Base-by-base conservation (phyloP, 2,329 filamentous ascomycete species). In the Claviceps humidiphila region DNA sequence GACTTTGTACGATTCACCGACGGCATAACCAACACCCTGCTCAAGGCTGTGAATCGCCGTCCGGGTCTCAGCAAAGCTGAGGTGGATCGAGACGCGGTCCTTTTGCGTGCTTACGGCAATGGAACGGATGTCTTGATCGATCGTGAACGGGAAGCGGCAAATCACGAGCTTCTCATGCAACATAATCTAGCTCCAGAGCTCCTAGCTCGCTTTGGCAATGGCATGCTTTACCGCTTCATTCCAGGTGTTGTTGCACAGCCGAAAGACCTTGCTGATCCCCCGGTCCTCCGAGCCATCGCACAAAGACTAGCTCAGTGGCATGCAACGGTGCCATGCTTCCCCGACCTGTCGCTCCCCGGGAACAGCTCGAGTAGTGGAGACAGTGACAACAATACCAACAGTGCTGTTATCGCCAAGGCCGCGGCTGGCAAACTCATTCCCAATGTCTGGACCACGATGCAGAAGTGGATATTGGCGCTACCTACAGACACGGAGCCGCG, bases 121-220 rank as follows among this genome's bases (percentile, higher is more conserved):
- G 89, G 90, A 57, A 97, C 93, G 59, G 89, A 95, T 64, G 78
- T 97, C 51, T 78, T 98, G 60, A 98, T 98, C 70, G 93, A 98
- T 72, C 86, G 93, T 59, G 87, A 95, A 72, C 84, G 91, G 76
- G 83, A 80, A 75, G 78, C 76, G 1, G 76, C 82, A 61, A 84
- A 84, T 65, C 93, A 98, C 70, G 89, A 89, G 65, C 77, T 96
- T 53, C 82, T 97, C 56, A 89, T 90, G 71, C 81, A 80, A 59
- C 76, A 89, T 62, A 81, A 83, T 60, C 82, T 98, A 51, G 93
- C 93, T 20, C 93, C 93, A 40, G 76, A 86, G 55, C 77, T 98
- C 50, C 78, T 97, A 54, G 93, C 90, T 51, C 85, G 90, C 58
- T 98, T 98, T 74, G 78, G 89, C 61, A 98, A 98, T 66, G 93